Percentiles rank a stretch among this genome's conserved stretches.
These are phyloP conservation scores for Claviceps capensis DNA, from an alignment of 2,329 filamentous ascomycete species.

Conservation along the genomic window DNA sequence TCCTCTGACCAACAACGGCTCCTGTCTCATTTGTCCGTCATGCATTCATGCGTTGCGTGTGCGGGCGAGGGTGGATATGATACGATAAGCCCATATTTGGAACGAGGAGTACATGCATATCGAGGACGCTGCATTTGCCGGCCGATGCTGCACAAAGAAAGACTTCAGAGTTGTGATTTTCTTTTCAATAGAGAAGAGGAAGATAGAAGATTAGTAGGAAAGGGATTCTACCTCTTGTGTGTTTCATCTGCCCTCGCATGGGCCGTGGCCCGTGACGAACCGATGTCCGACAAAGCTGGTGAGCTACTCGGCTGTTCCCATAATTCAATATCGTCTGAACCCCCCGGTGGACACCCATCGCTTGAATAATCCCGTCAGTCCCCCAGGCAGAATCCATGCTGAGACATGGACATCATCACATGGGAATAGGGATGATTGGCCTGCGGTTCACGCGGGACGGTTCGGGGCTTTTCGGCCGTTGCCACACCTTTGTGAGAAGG, in stretches of 20 bases:
- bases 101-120: neutral
- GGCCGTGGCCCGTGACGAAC: neutral
- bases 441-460: neutral
- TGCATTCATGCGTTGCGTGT: conserved; percentile 4
- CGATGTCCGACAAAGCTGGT: neutral
- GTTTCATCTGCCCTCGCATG: neutral
- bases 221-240: neutral
- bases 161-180: neutral
- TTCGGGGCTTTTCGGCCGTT: neutral
- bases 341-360: neutral
- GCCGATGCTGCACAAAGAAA: neutral
- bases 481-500: neutral
- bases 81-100: conserved; percentile 1
- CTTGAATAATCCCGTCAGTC: neutral
- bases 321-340: neutral
- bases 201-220: too few species aligned
- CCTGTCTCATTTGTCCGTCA: neutral
- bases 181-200: neutral
- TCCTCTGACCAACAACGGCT: neutral
- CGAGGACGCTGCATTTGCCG: neutral
- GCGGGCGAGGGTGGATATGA: conserved; percentile 1
- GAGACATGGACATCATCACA: neutral
- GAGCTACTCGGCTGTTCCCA: neutral
- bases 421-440: neutral
- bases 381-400: too few species aligned